phyloP scores from a whole-genome alignment of 495 filamentous ascomycete genomes.

The Talaromyces stipitatus region DNA sequence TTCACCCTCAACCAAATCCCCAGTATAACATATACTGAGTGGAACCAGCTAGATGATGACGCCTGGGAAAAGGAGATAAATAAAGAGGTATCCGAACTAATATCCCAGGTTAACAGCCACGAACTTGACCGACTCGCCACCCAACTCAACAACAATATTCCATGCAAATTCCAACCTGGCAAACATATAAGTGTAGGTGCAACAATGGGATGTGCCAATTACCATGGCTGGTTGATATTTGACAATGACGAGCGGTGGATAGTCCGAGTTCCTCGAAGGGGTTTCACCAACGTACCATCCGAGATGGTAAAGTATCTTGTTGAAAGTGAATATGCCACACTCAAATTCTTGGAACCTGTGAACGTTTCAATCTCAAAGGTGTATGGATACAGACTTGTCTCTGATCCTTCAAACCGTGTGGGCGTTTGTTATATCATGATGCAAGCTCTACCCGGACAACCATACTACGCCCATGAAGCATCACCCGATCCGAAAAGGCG shows the following conservation, averaged over 20 bases:
- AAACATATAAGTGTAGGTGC: not conserved
- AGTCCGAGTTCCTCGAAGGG: slow-evolving; percentile 10
- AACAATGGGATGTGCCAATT: slow-evolving; percentile 21
- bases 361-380: slow-evolving; percentile 12
- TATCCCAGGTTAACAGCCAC: not conserved
- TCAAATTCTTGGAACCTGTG: slow-evolving; percentile 20
- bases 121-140: not conserved
- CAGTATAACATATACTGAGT: not conserved
- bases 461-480: slow-evolving; percentile 18
- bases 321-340: slow-evolving; percentile 20
- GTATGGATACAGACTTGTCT: slow-evolving; percentile 8
- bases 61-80: not conserved
- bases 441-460: slow-evolving; percentile 26
- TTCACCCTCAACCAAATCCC: not conserved
- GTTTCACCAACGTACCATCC: slow-evolving; percentile 10
- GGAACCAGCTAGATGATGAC: not conserved
- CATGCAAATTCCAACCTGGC: not conserved
- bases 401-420: slow-evolving; percentile 19
- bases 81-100: not conserved
- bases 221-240: slow-evolving; percentile 12
- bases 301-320: slow-evolving; percentile 17
- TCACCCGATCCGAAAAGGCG: slow-evolving; percentile 15
- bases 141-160: not conserved
- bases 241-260: slow-evolving; percentile 9
- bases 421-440: slow-evolving; percentile 31